Evolutionary conservation across 345 rosid species (phyloP), one percentile per base, ranked within the genome.

Genomic region (Geranium brycei): DNA sequence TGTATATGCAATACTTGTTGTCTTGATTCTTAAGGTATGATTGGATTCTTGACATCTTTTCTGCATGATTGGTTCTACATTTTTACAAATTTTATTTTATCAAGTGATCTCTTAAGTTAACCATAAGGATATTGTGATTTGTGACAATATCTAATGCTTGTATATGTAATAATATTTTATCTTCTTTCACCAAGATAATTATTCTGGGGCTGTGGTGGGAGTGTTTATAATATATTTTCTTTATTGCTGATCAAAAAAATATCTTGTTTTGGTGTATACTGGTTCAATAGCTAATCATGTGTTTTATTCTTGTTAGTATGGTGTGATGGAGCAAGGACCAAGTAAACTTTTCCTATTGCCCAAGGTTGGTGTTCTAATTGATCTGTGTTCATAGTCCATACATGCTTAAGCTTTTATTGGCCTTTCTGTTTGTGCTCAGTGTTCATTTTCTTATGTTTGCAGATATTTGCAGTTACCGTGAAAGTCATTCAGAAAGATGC

Each of bases 401-500:
- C 41, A 35, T 35, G 41, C 41, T 35, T 47, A 13, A 3, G 53
- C 53, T 47, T 8, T 47, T 47, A 35, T 7, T 4, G 41, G 41
- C 10, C 53, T 11, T 47, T 6, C 47, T 38, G 11, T 17, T 40
- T 30, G 12, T 57, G 0, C 17, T 51, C 57, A 47, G 47, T 53
- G 8, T 35, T 16, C 23, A 16, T 59, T 38, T 51, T 28, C 41
- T 17, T 31, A 19, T 23, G 66, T 51, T 60, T 58, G 51, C 88
- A 90, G 99, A 88, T 90, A 66, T 74, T 93, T 77, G 64, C 71
- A n/a, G 86, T 86, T 53, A 82, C 89, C 19, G 81, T 93, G 72
- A 90, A 79, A 84, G 73, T 74, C 74, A 81, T 88, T 68, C 97
- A 80, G 76, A 88, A 81, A 74, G 96, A 86, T 53, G 90, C 95